A percentile compares a stretch with the other conserved stretches of the same genome.
phyloP scores from a whole-genome alignment of 805 yeast genomes.

The Zygoascus ofunaensis region DNA sequence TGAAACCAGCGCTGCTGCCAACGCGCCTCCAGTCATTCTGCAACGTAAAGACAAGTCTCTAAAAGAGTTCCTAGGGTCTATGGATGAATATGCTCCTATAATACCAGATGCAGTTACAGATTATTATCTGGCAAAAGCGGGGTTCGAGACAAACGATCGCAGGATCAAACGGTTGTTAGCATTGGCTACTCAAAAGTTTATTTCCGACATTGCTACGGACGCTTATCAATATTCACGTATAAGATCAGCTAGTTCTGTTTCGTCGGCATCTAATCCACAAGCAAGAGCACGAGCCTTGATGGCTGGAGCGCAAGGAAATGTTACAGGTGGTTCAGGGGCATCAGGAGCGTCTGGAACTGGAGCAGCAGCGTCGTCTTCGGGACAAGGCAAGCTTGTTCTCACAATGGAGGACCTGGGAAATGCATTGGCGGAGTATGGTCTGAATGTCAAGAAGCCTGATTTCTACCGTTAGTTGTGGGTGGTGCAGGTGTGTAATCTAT shows the following conservation, averaged over 20 bases:
- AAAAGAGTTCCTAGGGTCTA: conserved; percentile 72
- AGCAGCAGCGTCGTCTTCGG: conserved; percentile 20
- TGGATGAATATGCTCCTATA: conserved; percentile 92
- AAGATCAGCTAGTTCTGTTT: conserved; percentile 80
- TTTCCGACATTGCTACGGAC: conserved; percentile 89
- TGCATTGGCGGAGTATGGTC: conserved; percentile 87
- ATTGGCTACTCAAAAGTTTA: conserved; percentile 90
- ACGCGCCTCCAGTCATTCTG: conserved; percentile 18
- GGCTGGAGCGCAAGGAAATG: conserved; percentile 41
- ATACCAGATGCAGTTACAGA: conserved; percentile 96
- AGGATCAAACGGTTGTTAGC: conserved; percentile 79
- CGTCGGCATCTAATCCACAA: conserved; percentile 77
- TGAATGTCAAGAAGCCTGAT: conserved; percentile 85
- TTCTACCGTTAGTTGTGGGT: conserved; percentile 59
- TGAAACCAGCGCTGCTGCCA: neutral
- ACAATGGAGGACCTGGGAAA: conserved; percentile 90
- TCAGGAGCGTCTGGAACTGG: neutral
- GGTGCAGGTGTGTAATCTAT: too few relatives aligned
- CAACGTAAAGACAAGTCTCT: conserved; percentile 31
- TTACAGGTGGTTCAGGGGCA: conserved; percentile 2
- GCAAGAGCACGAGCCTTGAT: conserved; percentile 69
- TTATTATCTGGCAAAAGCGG: conserved; percentile 77
- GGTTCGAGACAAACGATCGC: conserved; percentile 70
- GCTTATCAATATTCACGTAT: conserved; percentile 94
- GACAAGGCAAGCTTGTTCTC: conserved; percentile 69